Evolutionary conservation across 192 early-diverging fungal species (phyloP).

Genomic region (Geranomyces michiganensis): DNA sequence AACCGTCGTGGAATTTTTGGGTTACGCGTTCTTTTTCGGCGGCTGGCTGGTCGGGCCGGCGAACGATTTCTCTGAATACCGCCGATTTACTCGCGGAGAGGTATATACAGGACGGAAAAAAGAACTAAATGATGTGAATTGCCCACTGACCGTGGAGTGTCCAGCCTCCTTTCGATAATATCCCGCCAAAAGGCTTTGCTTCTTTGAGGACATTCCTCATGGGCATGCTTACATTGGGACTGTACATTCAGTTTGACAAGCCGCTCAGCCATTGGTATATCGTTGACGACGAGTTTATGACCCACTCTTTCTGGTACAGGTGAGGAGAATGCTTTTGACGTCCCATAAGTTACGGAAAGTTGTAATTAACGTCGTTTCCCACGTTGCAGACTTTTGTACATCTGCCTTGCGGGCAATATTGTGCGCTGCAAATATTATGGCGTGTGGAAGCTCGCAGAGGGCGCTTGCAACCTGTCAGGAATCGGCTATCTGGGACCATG

Average conservation of each 20-base stretch:
- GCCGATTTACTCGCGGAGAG: constrained; percentile 55
- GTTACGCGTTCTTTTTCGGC: constrained; percentile 84
- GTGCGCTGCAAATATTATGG: constrained; percentile 44
- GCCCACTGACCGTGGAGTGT: too few species aligned
- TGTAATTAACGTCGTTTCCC: not conserved
- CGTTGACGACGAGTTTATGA: not conserved
- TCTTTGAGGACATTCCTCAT: constrained; percentile 27
- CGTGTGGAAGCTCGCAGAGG: constrained; percentile 88
- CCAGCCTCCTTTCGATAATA: constrained; percentile 36
- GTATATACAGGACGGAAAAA: not conserved
- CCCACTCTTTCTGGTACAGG: not conserved
- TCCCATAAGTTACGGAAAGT: too few species aligned
- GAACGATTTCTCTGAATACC: constrained; percentile 67
- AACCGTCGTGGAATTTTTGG: constrained; percentile 52
- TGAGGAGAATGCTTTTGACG: too few species aligned
- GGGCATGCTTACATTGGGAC: constrained; percentile 21
- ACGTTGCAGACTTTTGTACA: constrained; percentile 25
- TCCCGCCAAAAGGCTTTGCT: constrained; percentile 23
- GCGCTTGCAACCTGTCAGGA: constrained; percentile 78
- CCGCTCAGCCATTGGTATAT: constrained; percentile 16
- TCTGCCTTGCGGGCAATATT: constrained; percentile 37
- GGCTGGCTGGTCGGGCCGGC: constrained; percentile 84
- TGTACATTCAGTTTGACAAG: constrained; percentile 27
- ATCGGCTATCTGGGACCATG: constrained; percentile 78
- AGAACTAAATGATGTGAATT: not conserved